Evolutionary conservation across 116 monocot genomes (phyloP), one percentile per base, ranked within the genome.

Genomic region (Thalassia testudinum): DNA sequence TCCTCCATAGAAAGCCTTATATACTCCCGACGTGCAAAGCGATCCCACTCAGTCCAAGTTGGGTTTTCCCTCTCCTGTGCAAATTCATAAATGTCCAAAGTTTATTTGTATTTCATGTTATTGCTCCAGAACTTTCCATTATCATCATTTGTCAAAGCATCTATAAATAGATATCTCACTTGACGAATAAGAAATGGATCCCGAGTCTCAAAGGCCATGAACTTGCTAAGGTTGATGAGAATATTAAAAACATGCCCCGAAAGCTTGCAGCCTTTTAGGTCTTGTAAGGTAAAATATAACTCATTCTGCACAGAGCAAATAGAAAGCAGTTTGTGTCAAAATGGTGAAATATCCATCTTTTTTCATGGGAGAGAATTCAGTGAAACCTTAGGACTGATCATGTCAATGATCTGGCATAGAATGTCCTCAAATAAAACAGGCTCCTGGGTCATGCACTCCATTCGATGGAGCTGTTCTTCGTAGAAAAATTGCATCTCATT

Each of bases 391-490:
- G 83, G 80, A 43, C 58, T 27, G 61, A 89, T 75, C 89, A 89
- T 89, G 44, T 89, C 89, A 62, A 89, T 63, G 61, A 83, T 80
- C 70, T 89, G 89, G 47, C 89, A 89, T 28, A 89, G 59, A 60
- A 89, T 89, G 61, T 89, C 89, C 48, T 83, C 89, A 52, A 83
- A 89, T 2, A 83, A 72, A 26, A 89, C 77, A 70, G 89, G 89
- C 52, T 89, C 89, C 51, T 89, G 83, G 17, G 89, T 69, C 83
- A 89, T 83, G 65, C 89, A 89, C 53, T 89, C 89, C 89, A 89
- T 89, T 25, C 89, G 76, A 70, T 89, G 83, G 50, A 89, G 60
- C 55, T 89, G 89, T 56, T 89, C 89, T 55, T 89, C 89, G 56
- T 80, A 89, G 60, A 89, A 89, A 60, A 80, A 89, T 49, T 78